Evolutionary conservation across 768 basidiomycete species (phyloP), one percentile per base, ranked within the genome.

Genomic region (Neoboletus subvelutipes): DNA sequence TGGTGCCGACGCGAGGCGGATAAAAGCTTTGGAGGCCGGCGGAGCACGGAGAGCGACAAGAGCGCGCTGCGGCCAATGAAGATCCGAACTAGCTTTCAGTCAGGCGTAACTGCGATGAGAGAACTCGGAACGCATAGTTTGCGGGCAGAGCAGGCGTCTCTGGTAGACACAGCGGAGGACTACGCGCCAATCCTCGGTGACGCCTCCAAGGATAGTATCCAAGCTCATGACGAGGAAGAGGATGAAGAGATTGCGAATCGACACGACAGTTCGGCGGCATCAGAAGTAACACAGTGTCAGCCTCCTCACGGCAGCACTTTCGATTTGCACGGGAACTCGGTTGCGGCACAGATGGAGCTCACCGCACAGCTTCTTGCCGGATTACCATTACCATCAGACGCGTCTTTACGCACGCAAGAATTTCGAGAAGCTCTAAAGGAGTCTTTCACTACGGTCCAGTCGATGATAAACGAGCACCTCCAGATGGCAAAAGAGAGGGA

Each of bases 401-500:
- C 68, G 2, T 67, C 75, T 6, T 61, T 53, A 36, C 69, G 63
- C 37, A 57, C 60, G 53, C 59, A 63, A 41, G 72, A 73, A 41
- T 68, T 80, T 33, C 76, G 79, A 45, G 73, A 77, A 9, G 85
- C 86, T 0, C 68, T 94, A 20, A 80, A 79, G 33, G 84, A 87
- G 33, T 86, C 85, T 0, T 73, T 92, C 12, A 56, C 69, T 2
- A 76, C 78, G 0, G 81, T 88, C 4, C 82, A 85, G 56, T 72
- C 70, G 17, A 78, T 88, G 73, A 68, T 90, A n/a, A 74, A 73
- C 50, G 86, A 89, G 55, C 92, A 90, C 64, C 74, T 84, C 2
- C 71, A 79, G 43, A 90, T 94, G 83, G 77, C 80, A 6, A 77
- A 78, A 54, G 86, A 88, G 55, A 79, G 95, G n/a, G 95, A 97